phyloP scores from a whole-genome alignment of 129 eudicot species.

The Flaveria robusta region DNA sequence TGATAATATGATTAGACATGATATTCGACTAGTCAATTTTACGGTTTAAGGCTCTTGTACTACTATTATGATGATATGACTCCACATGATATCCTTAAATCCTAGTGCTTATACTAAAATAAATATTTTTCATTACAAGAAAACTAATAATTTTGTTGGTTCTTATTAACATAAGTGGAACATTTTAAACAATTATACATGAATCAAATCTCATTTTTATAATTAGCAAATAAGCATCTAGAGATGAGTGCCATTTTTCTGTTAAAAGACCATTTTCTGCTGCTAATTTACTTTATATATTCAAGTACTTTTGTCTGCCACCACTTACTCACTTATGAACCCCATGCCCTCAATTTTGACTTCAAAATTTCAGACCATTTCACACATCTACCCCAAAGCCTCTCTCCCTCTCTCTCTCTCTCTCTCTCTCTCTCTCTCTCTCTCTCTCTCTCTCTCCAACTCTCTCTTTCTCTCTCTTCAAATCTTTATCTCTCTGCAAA shows the following conservation, averaged over 20 bases:
- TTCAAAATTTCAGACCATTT: conserved; percentile 35
- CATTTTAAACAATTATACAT: background rate
- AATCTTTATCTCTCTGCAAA: background rate
- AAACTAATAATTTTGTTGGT: background rate
- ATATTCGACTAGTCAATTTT: no score
- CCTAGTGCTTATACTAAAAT: background rate
- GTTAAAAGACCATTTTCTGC: conserved; percentile 36
- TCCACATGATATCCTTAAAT: no score
- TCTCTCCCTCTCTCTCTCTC: background rate
- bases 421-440: background rate
- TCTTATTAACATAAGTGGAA: background rate
- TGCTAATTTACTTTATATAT: conserved; percentile 14
- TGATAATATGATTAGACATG: no score
- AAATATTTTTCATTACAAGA: background rate
- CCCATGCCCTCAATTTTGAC: conserved; percentile 36
- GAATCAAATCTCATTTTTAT: background rate
- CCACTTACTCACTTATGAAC: conserved; percentile 19
- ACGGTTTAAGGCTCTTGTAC: no score
- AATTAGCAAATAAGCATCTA: conserved; percentile 1
- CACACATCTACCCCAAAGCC: conserved; percentile 25
- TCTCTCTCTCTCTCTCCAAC: background rate
- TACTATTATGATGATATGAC: no score
- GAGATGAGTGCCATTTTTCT: conserved; percentile 29
- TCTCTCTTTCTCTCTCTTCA: background rate
- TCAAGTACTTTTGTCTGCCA: conserved; percentile 43